Evolutionary conservation across 495 filamentous ascomycete genomes (phyloP), one percentile per base, ranked within the genome.

Genomic region (Bombardia bombarda): DNA sequence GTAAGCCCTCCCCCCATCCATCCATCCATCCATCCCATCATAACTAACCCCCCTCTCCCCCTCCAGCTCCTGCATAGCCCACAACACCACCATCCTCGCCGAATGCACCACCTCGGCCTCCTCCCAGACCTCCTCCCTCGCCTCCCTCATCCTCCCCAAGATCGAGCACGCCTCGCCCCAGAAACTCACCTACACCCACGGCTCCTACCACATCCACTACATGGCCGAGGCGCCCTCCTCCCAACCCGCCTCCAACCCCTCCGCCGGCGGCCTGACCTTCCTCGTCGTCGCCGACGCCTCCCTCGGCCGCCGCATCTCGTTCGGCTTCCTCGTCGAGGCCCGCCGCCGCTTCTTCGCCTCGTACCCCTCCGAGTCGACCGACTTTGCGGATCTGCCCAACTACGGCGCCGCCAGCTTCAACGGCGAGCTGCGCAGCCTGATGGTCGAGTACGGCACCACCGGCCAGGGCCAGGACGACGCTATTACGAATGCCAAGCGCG

Each of bases 351-450:
- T 98, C 68, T 70, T 94, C 1, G 63, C 73, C 6, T 66, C 78
- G n/a, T 92, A 85, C 68, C 79, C 83, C 2, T 66, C 73, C n/a
- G 64, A 52, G 24, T 84, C 48, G 7, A 49, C 83, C 19, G 82
- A 94, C 42, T 95, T 92, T 58, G 67, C 72, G 26, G 67, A 75
- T 31, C 68, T 95, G 39, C 89, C 88, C 14, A 82, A 90, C 42
- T 98, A 98, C 63, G 92, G 92, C 44, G 84, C 83, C 20, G 92
- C 80, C 22, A 78, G 75, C 44, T 96, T 97, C 70, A 97, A 97
- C 60, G 59, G 55, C 7, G 77, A 81, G 55, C 73, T 97, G 37
- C 85, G 83, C 61, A 60, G 61, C 14, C 65, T 96, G 46, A 90
- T 98, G 74, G 72, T 86, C 19, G 82, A 86, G 50, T 93, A 83